These are phyloP conservation scores for Fusarium staphyleae DNA, from an alignment of 2,329 filamentous ascomycete genomes.

Conservation along the genomic window DNA sequence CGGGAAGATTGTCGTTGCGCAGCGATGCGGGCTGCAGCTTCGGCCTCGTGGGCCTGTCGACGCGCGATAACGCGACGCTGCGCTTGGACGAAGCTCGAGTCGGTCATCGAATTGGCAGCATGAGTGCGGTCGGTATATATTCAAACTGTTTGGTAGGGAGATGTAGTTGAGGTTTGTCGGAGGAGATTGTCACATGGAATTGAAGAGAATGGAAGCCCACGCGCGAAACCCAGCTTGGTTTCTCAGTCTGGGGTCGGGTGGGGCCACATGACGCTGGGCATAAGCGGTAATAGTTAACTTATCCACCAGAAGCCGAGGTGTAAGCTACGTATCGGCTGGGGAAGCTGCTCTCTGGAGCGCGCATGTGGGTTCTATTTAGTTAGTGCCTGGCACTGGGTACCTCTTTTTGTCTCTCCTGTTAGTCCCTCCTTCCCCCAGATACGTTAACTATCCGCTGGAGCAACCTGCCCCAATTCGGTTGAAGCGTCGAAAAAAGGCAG, in stretches of 20 bases:
- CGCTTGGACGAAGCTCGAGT: slow-evolving; percentile 81
- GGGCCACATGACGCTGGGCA: slow-evolving; percentile 36
- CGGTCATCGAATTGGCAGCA: slow-evolving; percentile 54
- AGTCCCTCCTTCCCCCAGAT: not conserved
- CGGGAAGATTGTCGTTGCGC: slow-evolving; percentile 59
- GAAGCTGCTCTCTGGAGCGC: not conserved
- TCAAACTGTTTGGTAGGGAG: not conserved
- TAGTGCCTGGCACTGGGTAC: too few species aligned
- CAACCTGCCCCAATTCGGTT: slow-evolving; percentile 14
- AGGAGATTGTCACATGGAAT: slow-evolving; percentile 14
- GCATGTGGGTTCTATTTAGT: not conserved
- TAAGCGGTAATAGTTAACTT: too few species aligned
- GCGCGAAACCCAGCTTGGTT: slow-evolving; percentile 6
- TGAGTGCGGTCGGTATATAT: slow-evolving; percentile 28
- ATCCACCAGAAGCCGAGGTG: slow-evolving; percentile 37
- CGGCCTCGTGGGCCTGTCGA: slow-evolving; percentile 75
- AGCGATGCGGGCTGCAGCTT: slow-evolving; percentile 64
- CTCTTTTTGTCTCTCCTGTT: not conserved
- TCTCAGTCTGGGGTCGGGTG: slow-evolving; percentile 27
- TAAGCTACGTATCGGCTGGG: slow-evolving; percentile 21
- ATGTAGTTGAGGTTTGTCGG: slow-evolving; percentile 12
- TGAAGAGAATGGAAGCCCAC: slow-evolving; percentile 22
- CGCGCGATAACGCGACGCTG: slow-evolving; percentile 86
- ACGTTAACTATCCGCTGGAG: too few species aligned
- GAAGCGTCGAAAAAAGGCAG: not conserved